A percentile compares a stretch with the other conserved stretches of the same genome.
phyloP scores from a whole-genome alignment of 1,284 basidiomycete species.

The Fomes fomentarius region DNA sequence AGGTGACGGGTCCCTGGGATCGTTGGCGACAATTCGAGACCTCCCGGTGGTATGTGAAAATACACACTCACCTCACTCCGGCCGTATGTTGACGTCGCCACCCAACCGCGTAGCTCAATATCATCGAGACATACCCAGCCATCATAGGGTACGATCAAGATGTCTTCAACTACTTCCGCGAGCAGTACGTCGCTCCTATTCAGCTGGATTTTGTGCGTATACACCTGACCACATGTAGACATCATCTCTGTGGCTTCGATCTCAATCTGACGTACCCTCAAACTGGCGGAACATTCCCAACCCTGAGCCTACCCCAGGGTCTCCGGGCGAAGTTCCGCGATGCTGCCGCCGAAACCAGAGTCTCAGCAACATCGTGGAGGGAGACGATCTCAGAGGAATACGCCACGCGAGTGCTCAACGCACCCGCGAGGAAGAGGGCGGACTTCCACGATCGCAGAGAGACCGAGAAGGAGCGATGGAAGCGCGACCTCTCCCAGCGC shows the following conservation, averaged over 20 bases:
- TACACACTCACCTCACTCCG: background rate
- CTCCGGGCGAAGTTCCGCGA: background rate
- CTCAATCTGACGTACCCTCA: slow-evolving; percentile 72
- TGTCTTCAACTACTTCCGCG: slow-evolving; percentile 65
- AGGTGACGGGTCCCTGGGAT: slow-evolving; percentile 61
- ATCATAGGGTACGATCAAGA: slow-evolving; percentile 67
- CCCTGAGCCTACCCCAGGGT: slow-evolving; percentile 21
- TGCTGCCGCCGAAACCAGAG: background rate
- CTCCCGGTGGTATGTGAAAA: slow-evolving; percentile 47
- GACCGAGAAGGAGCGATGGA: slow-evolving; percentile 11
- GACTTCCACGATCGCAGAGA: slow-evolving; percentile 4
- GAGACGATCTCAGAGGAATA: slow-evolving; percentile 7
- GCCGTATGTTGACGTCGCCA: background rate
- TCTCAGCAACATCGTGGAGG: slow-evolving; percentile 8
- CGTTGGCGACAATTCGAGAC: slow-evolving; percentile 49
- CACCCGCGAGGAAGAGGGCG: background rate
- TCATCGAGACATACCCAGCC: slow-evolving; percentile 71
- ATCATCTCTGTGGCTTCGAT: slow-evolving; percentile 51
- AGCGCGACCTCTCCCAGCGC: slow-evolving; percentile 28
- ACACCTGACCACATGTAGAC: slow-evolving; percentile 9
- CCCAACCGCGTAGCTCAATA: slow-evolving; percentile 43
- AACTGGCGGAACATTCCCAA: slow-evolving; percentile 47
- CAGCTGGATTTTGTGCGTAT: background rate
- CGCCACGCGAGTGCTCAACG: background rate
- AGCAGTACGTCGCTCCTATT: slow-evolving; percentile 54